Evolutionary conservation across 2,329 filamentous ascomycete species (phyloP), one percentile per base, ranked within the genome.

Genomic region (Botrytis paeoniae): DNA sequence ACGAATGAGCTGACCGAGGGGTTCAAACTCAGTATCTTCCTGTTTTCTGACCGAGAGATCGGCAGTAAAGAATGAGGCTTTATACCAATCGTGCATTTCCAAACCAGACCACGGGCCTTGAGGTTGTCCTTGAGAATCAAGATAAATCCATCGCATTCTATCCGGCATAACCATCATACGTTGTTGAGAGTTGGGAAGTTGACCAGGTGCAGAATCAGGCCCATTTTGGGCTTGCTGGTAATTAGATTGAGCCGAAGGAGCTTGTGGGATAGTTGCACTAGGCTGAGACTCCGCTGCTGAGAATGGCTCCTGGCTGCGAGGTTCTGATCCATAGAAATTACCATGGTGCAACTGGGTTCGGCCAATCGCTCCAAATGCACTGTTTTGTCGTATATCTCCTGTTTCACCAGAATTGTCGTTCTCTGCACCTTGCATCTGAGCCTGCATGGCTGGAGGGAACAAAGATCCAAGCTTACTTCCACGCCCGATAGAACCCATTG

Each of bases 21-120:
- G 96, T 82, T 99, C 96, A 79, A 98, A 99, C 68, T 99, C 95
- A 0, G 87, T 86, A 79, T 99, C 96, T 81, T 99, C 96, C 8
- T 95, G 86, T 81, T 97, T 97, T 85, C 97, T 98, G 45, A 99
- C 96, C 61, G 97, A 89, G 32, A 99, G 86, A 78, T 99, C 95
- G 0, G 95, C 91, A 0, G 94, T 97, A 83, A 99, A 99, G 84
- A 98, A 99, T 63, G 95, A 95, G 54, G 95, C 95, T 82, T 98
- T 98, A 84, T 98, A 99, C 96, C 96, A 99, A 79, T 99, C 97
- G 78, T 99, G 97, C 96, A 99, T 99, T 83, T 99, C 96, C 68
- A 99, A 85, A 1, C 96, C 96, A 57, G 94, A 98, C 83, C 96
- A 99, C 0, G 96, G 96, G 0, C 96, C 96, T 81, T 99, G 96